A percentile compares a stretch with the other conserved stretches of the same genome.
These are phyloP conservation scores for Eimeria maxima DNA, from an alignment of 169 alveolate genomes.

Conservation along the genomic window DNA sequence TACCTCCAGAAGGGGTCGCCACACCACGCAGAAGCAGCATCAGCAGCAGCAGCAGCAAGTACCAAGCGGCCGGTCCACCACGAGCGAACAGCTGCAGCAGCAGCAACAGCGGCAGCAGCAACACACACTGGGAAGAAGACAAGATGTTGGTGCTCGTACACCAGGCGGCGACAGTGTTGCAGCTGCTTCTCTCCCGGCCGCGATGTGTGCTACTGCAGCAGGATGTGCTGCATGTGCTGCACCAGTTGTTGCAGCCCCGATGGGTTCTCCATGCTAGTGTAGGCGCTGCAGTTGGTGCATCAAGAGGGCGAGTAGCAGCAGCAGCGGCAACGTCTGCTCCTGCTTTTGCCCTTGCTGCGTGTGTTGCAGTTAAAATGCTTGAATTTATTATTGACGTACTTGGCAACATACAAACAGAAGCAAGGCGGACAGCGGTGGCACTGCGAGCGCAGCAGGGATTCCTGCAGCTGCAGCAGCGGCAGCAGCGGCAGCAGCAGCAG, in stretches of 20 bases:
- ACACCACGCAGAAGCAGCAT: not conserved
- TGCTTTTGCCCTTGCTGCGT: conserved; percentile 54
- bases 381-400: conserved; percentile 68
- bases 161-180: conserved; percentile 54
- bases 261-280: not conserved
- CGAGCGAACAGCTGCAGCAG: conserved; percentile 29
- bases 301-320: conserved; percentile 50
- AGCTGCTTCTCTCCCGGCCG: conserved; percentile 30
- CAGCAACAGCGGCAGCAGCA: conserved; percentile 59
- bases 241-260: conserved; percentile 63
- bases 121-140: conserved; percentile 29
- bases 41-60: conserved; percentile 41
- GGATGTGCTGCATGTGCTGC: conserved; percentile 52
- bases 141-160: not conserved
- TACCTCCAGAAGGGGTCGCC: not conserved
- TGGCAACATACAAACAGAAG: conserved; percentile 26
- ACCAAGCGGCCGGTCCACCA: not conserved
- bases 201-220: conserved; percentile 65
- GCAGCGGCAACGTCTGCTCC: conserved; percentile 45
- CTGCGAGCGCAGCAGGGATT: not conserved
- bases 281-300: conserved; percentile 23
- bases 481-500: conserved; percentile 36
- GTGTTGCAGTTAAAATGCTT: conserved; percentile 55
- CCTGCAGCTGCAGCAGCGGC: conserved; percentile 56
- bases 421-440: conserved; percentile 44